Conservation (phyloP, 805 yeast species). For the Lipomyces japonicus region DNA sequence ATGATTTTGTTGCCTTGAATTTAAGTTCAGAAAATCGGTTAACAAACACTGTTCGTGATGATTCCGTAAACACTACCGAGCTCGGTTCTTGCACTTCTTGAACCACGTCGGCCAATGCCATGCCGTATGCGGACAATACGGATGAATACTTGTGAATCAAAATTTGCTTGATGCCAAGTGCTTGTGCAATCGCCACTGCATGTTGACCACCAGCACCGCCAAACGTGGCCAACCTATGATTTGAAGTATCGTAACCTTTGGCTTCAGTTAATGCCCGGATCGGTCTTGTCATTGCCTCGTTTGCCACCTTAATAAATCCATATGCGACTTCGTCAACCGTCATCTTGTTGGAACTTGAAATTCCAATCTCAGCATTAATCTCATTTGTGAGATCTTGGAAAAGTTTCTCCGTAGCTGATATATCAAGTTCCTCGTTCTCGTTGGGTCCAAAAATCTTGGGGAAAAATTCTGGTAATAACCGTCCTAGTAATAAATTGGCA, state of each 20-base stretch:
- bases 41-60: slow-evolving; percentile 39
- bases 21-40: slow-evolving; percentile 47
- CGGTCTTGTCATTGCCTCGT: slow-evolving; percentile 88
- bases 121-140: slow-evolving; percentile 82
- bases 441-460: slow-evolving; percentile 81
- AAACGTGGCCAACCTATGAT: slow-evolving; percentile 73
- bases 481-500: slow-evolving; percentile 70
- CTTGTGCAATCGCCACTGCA: slow-evolving; percentile 70
- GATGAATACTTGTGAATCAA: slow-evolving; percentile 79
- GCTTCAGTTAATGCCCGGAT: slow-evolving; percentile 81
- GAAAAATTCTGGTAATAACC: slow-evolving; percentile 68
- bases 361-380: slow-evolving; percentile 53
- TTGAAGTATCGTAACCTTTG: slow-evolving; percentile 63
- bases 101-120: slow-evolving; percentile 80
- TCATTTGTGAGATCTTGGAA: slow-evolving; percentile 52
- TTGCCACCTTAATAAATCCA: slow-evolving; percentile 80
- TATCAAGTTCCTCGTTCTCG: slow-evolving; percentile 67
- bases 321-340: slow-evolving; percentile 67
- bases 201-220: slow-evolving; percentile 97
- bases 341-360: slow-evolving; percentile 37
- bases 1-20: slow-evolving; percentile 42
- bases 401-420: slow-evolving; percentile 47
- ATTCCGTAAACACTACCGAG: slow-evolving; percentile 42
- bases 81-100: slow-evolving; percentile 76
- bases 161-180: slow-evolving; percentile 64